Percentiles rank a stretch among this genome's conserved stretches.
Conservation (phyloP, 208 protist species). For the Crithidia fasciculata region DNA sequence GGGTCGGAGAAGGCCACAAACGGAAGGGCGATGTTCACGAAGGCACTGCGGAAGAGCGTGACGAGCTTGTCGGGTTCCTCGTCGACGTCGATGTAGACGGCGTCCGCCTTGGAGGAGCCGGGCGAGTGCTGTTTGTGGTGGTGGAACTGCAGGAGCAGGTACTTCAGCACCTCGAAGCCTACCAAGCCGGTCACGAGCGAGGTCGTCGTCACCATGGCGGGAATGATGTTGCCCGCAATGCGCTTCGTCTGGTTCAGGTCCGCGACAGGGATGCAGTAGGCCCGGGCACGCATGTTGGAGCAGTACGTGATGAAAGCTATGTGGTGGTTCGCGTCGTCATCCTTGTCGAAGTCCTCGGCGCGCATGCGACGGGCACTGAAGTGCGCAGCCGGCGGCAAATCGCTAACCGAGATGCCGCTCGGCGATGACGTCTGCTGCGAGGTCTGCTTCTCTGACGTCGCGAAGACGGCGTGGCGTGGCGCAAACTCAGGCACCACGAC, state of each 20-base stretch:
- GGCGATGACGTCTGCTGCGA: constrained; percentile 33
- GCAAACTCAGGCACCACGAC: constrained; percentile 66
- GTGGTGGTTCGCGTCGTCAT: constrained; percentile 94
- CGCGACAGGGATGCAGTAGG: constrained; percentile 92
- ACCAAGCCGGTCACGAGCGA: constrained; percentile 98
- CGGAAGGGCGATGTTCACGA: constrained; percentile 98
- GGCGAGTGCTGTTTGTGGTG: constrained; percentile 22
- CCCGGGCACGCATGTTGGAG: constrained; percentile 93
- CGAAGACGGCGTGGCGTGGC: constrained; percentile 68
- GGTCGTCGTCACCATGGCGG: constrained; percentile 99
- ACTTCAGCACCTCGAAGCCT: constrained; percentile 97
- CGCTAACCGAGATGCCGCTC: constrained; percentile 45
- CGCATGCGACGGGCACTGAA: constrained; percentile 59
- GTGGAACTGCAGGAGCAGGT: constrained; percentile 75
- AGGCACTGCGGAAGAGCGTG: constrained; percentile 93
- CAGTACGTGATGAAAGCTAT: constrained; percentile 93
- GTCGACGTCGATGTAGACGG: constrained; percentile 29
- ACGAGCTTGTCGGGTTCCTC: constrained; percentile 62
- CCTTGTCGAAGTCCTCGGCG: constrained; percentile 94
- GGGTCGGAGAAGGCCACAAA: constrained; percentile 97
- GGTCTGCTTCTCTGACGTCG: constrained; percentile 81
- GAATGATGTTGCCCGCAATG: constrained; percentile 99
- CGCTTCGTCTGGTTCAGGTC: constrained; percentile 83
- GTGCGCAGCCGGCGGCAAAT: constrained; percentile 47
- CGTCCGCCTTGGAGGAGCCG: neutral